Percentiles rank a stretch among this genome's conserved stretches.
Conservation (phyloP, 2,329 filamentous ascomycete genomes). For the Helotiales sp. region DNA sequence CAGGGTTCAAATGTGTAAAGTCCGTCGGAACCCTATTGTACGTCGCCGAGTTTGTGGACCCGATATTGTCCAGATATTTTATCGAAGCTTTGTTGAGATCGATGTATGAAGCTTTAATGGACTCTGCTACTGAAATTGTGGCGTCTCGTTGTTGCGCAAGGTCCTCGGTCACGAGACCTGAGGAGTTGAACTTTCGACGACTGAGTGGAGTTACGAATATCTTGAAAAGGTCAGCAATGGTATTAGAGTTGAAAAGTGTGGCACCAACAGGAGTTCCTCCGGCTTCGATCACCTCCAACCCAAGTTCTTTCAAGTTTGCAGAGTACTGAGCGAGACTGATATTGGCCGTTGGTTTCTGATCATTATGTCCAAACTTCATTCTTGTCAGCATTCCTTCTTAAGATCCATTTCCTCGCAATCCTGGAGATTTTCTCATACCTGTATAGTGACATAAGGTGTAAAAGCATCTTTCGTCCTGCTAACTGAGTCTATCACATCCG, state of each 20-base stretch:
- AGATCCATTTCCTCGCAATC: background rate
- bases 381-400: background rate
- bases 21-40: conserved; percentile 48
- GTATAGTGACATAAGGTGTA: conserved; percentile 48
- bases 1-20: conserved; percentile 46
- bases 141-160: conserved; percentile 40
- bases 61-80: conserved; percentile 47
- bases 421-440: conserved; percentile 34
- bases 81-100: conserved; percentile 46
- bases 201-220: conserved; percentile 48
- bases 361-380: conserved; percentile 50
- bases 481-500: conserved; percentile 40
- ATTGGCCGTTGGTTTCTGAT: conserved; percentile 45
- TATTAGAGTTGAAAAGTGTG: background rate
- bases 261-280: conserved; percentile 30
- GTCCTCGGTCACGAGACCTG: conserved; percentile 40
- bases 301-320: conserved; percentile 42
- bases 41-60: conserved; percentile 38
- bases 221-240: background rate
- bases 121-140: conserved; percentile 42
- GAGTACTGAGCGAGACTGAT: conserved; percentile 41
- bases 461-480: conserved; percentile 34
- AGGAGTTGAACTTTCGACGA: conserved; percentile 42
- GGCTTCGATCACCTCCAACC: conserved; percentile 29
- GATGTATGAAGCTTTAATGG: conserved; percentile 37